phyloP scores from a whole-genome alignment of 2,329 filamentous ascomycete genomes.

The Fusarium gaditjirri region DNA sequence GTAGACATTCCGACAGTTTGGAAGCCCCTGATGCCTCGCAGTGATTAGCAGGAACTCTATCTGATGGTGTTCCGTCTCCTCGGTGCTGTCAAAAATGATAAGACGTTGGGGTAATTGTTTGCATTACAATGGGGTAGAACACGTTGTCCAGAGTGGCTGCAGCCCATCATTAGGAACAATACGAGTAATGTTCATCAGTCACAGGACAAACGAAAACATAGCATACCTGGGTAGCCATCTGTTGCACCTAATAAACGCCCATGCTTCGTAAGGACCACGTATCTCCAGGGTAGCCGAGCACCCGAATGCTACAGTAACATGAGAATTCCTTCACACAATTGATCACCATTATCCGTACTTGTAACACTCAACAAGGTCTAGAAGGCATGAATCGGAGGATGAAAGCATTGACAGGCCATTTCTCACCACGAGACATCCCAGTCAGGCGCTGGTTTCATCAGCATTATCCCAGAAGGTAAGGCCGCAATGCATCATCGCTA shows the following conservation, averaged over 20 bases:
- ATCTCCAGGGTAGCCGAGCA: slow-evolving; percentile 2
- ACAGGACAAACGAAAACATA: not conserved
- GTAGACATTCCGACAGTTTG: slow-evolving; percentile 22
- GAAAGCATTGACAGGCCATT: not conserved
- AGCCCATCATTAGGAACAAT: not conserved
- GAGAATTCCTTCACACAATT: not conserved
- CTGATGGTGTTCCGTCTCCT: not conserved
- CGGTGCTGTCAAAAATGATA: slow-evolving; percentile 2
- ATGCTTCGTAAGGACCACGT: not conserved
- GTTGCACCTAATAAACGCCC: not conserved
- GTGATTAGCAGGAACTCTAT: not conserved
- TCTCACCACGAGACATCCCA: slow-evolving; percentile 8
- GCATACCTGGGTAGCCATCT: not conserved
- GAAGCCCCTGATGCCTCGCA: slow-evolving; percentile 7
- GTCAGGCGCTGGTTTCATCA: not conserved
- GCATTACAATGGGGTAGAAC: not conserved
- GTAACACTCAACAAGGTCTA: not conserved
- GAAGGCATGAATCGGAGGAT: not conserved
- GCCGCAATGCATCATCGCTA: slow-evolving; percentile 25
- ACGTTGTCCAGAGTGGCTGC: not conserved
- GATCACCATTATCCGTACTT: slow-evolving; percentile 15
- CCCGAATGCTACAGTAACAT: not conserved
- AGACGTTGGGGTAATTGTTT: not conserved
- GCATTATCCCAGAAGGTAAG: slow-evolving; percentile 18
- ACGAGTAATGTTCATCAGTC: not conserved